These are phyloP conservation scores for Botrytis sinoallii DNA, from an alignment of 2,329 filamentous ascomycete species.

Conservation along the genomic window DNA sequence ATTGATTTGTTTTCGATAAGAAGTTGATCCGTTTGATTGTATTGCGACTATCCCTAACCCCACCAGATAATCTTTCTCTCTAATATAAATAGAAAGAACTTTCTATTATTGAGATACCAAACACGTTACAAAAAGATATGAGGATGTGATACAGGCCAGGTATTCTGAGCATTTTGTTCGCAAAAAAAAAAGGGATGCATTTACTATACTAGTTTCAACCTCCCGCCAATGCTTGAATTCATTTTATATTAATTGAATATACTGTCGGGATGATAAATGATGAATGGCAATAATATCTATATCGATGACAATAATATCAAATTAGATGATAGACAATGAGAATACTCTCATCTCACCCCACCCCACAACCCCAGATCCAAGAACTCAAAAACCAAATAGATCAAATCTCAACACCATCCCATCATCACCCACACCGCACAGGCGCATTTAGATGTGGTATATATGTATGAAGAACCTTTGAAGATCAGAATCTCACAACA, in stretches of 20 bases:
- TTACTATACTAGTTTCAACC: not conserved
- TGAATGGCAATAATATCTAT: not conserved
- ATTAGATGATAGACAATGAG: no score
- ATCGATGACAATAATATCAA: no score
- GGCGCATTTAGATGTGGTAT: no score
- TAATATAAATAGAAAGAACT: not conserved
- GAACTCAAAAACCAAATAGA: accelerated
- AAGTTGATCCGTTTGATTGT: no score
- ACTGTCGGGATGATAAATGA: accelerated
- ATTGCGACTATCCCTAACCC: no score
- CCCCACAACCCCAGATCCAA: not conserved
- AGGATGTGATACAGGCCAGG: accelerated
- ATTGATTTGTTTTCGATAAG: no score
- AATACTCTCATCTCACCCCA: not conserved
- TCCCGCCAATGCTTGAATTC: not conserved
- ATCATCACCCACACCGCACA: not conserved
- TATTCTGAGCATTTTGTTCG: not conserved
- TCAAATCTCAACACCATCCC: not conserved
- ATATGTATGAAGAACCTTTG: no score
- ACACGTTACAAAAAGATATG: not conserved
- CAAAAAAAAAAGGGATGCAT: no score
- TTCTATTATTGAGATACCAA: not conserved
- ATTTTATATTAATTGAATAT: not conserved
- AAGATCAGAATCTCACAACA: no score
- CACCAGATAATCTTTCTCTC: not conserved